These are phyloP conservation scores for Candida silvatica DNA, from an alignment of 805 yeast genomes.

Conservation along the genomic window DNA sequence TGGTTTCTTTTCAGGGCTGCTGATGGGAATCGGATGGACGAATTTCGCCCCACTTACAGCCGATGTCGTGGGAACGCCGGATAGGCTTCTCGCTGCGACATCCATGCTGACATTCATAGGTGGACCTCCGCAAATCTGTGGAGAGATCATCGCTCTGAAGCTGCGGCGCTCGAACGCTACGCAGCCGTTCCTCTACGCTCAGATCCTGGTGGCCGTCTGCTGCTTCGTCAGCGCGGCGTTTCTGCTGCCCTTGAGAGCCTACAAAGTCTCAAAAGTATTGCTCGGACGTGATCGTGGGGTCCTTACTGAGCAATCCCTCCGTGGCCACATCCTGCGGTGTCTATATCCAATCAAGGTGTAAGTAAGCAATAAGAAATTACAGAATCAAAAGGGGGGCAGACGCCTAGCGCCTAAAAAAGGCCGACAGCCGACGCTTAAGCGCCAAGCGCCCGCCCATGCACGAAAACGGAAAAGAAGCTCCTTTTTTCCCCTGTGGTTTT, in stretches of 20 bases:
- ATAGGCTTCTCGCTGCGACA: slow-evolving; percentile 21
- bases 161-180: slow-evolving; percentile 14
- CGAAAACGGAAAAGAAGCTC: too few species aligned
- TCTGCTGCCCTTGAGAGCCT: slow-evolving; percentile 41
- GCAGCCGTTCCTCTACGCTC: slow-evolving; percentile 50
- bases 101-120: slow-evolving; percentile 19
- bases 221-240: slow-evolving; percentile 34
- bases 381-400: too few species aligned
- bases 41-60: slow-evolving; percentile 28
- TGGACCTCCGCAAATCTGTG: slow-evolving; percentile 23
- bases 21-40: slow-evolving; percentile 39
- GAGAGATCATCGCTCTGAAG: slow-evolving; percentile 25
- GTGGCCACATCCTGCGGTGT: neutral
- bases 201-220: slow-evolving; percentile 43
- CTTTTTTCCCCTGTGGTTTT: too few species aligned
- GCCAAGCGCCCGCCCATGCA: too few species aligned
- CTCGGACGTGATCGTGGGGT: too few species aligned
- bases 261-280: slow-evolving; percentile 36
- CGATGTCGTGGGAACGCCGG: slow-evolving; percentile 25
- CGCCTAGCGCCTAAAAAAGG: too few species aligned
- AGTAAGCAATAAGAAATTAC: too few species aligned
- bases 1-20: slow-evolving; percentile 33
- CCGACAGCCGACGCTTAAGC: too few species aligned
- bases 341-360: slow-evolving; percentile 3
- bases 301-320: slow-evolving; percentile 1